Evolutionary conservation across 192 early-diverging fungal species (phyloP), one percentile per base, ranked within the genome.

Genomic region (Podochytrium sp.): DNA sequence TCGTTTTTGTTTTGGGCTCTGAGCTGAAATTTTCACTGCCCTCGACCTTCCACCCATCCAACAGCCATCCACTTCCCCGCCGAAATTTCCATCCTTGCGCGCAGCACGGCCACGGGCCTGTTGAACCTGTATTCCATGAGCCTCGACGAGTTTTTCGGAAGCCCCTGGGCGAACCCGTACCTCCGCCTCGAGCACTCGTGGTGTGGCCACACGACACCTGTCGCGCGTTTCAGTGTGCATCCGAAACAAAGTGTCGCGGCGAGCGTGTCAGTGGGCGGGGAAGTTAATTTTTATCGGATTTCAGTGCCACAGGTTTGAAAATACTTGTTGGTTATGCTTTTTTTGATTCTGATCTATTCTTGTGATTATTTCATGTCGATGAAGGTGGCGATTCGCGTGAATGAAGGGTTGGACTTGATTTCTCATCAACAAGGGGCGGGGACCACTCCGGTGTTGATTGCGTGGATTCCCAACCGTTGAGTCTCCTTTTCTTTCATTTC

Each of bases 71-170:
- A 79, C 39, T 84, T 76, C 50, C 81, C 78, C 32, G 71, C 89
- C 75, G 91, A 93, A 65, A 76, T 94, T 1, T 81, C 79, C 4
- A 79, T 94, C 37, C 70, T 91, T 2, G 85, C 85, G 12, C 84
- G 85, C 49, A 85, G 80, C 70, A 77, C 74, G 20, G 18, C 12
- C 3, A 83, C 87, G 33, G 92, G 91, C 1, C 83, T 86, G 1
- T 65, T 93, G 29, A 86, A 86, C 60, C 82, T 84, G 29, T 94
- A 92, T 65, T 84, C 86, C 29, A 87, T 93, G 65, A 90, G 92
- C 56, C 75, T 95, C 34, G 85, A 93, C 76, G 92, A 95, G 47
- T 89, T 94, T 35, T 91, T 94, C 71, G 90, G 90, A 30, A 83
- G 76, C 18, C 79, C 79, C 1, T 86, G 86, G 75, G 85, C 83